Percentiles rank a stretch among this genome's conserved stretches.
These are phyloP conservation scores for Cylindrotheca closterium DNA, from an alignment of 108 stramenopile genomes.

Conservation along the genomic window DNA sequence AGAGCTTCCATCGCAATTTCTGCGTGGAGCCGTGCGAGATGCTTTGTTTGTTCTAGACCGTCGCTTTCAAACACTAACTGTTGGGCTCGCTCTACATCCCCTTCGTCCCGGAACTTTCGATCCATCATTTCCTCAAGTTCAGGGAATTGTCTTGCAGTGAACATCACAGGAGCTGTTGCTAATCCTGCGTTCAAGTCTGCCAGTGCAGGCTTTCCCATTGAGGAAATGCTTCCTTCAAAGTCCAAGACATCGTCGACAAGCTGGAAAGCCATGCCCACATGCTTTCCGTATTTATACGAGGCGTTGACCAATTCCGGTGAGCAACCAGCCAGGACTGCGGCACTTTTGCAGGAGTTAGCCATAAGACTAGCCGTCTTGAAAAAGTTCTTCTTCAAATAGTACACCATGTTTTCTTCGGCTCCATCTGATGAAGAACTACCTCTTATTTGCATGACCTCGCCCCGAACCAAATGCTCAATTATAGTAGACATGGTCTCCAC, in stretches of 20 bases:
- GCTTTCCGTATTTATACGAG: slow-evolving; percentile 93
- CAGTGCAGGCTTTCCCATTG: slow-evolving; percentile 93
- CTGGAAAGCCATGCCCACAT: slow-evolving; percentile 98
- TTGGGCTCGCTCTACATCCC: slow-evolving; percentile 88
- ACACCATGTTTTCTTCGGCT: slow-evolving; percentile 51
- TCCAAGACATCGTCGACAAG: slow-evolving; percentile 98
- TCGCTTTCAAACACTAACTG: slow-evolving; percentile 57
- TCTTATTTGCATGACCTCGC: slow-evolving; percentile 95
- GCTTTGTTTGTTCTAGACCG: slow-evolving; percentile 83
- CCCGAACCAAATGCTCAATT: slow-evolving; percentile 97
- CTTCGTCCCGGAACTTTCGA: slow-evolving; percentile 85
- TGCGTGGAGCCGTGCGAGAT: slow-evolving; percentile 92
- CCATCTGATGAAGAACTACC: slow-evolving; percentile 33
- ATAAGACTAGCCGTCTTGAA: slow-evolving; percentile 98
- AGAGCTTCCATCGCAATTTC: slow-evolving; percentile 89
- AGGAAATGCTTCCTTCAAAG: slow-evolving; percentile 83
- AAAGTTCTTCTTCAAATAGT: slow-evolving; percentile 95
- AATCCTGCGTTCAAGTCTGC: slow-evolving; percentile 92
- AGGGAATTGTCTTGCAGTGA: slow-evolving; percentile 85
- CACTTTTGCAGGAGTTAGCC: slow-evolving; percentile 94
- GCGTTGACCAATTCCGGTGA: slow-evolving; percentile 60
- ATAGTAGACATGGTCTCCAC: slow-evolving; percentile 96
- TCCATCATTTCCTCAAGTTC: slow-evolving; percentile 73
- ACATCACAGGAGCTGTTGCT: slow-evolving; percentile 95
- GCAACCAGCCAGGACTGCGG: slow-evolving; percentile 85